Percentiles rank a stretch among this genome's conserved stretches.
Evolutionary conservation across 192 early-diverging fungal genomes (phyloP).

Genomic region (Neocallimastix lanati): DNA sequence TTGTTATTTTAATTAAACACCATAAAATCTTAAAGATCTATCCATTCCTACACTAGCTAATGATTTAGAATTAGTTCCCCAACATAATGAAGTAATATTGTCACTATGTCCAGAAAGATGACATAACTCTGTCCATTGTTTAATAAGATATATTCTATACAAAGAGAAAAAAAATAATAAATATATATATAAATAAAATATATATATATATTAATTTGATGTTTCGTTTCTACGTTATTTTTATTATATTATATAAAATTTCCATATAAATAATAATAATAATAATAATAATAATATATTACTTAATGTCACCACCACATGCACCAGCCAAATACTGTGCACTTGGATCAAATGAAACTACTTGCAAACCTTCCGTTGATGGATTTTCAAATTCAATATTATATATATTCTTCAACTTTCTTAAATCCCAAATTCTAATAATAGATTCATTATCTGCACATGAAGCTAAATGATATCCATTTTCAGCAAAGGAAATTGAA

Average conservation of each 20-base stretch:
- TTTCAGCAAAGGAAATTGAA: conserved; percentile 73
- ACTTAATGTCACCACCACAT: conserved; percentile 21
- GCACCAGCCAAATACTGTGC: conserved; percentile 71
- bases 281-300: neutral
- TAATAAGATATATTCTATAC: conserved; percentile 40
- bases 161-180: no score
- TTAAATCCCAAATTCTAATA: conserved; percentile 84
- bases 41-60: conserved; percentile 30
- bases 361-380: conserved; percentile 29
- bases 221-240: no score
- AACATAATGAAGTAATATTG: conserved; percentile 34
- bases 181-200: neutral
- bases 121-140: conserved; percentile 37
- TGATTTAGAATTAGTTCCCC: conserved; percentile 31
- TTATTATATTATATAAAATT: no score
- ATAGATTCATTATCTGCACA: conserved; percentile 35
- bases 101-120: conserved; percentile 22
- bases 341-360: conserved; percentile 61
- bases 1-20: conserved; percentile 7
- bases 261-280: no score
- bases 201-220: no score
- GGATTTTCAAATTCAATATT: conserved; percentile 28
- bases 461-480: conserved; percentile 83
- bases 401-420: conserved; percentile 58
- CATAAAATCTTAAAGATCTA: conserved; percentile 34